A percentile compares a stretch with the other conserved stretches of the same genome.
Conservation (phyloP, 805 yeast genomes). For the Starmera dryadoides region DNA sequence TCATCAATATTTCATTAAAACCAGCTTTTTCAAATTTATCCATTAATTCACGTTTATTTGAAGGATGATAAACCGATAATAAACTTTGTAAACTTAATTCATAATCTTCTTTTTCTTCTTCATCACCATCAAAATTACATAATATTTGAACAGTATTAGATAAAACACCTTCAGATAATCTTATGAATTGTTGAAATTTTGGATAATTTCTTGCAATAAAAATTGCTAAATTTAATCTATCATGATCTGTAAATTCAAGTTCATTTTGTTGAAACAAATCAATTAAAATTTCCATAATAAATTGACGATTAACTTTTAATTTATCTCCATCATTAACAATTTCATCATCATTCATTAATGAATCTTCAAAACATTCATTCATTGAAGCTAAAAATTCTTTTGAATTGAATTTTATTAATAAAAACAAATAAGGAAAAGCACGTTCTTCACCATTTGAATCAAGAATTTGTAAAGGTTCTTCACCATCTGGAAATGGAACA, state of each 20-base stretch:
- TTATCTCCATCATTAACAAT: slow-evolving; percentile 18
- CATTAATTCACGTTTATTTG: slow-evolving; percentile 40
- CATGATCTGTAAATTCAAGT: slow-evolving; percentile 23
- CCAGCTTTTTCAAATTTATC: slow-evolving; percentile 45
- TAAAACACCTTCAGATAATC: slow-evolving; percentile 55
- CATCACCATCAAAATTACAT: slow-evolving; percentile 32
- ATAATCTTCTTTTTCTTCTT: slow-evolving; percentile 41
- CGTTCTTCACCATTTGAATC: slow-evolving; percentile 22
- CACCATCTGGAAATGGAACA: slow-evolving; percentile 36
- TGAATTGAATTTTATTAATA: slow-evolving; percentile 48
- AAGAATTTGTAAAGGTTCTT: slow-evolving; percentile 27
- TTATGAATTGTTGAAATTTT: slow-evolving; percentile 76
- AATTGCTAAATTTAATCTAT: slow-evolving; percentile 40
- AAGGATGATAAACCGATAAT: slow-evolving; percentile 58
- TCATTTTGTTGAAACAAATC: slow-evolving; percentile 41
- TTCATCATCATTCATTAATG: slow-evolving; percentile 58
- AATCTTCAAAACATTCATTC: slow-evolving; percentile 81
- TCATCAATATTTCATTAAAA: slow-evolving; percentile 51
- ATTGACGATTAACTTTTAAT: slow-evolving; percentile 57
- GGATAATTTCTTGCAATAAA: slow-evolving; percentile 79
- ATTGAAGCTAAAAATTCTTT: slow-evolving; percentile 57
- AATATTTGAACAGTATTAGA: slow-evolving; percentile 41
- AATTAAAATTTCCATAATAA: slow-evolving; percentile 63
- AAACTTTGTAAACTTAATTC: slow-evolving; percentile 73
- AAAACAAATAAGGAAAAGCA: slow-evolving; percentile 66